These are phyloP conservation scores for Echites panduratus DNA, from an alignment of 257 asterid species.

Conservation along the genomic window DNA sequence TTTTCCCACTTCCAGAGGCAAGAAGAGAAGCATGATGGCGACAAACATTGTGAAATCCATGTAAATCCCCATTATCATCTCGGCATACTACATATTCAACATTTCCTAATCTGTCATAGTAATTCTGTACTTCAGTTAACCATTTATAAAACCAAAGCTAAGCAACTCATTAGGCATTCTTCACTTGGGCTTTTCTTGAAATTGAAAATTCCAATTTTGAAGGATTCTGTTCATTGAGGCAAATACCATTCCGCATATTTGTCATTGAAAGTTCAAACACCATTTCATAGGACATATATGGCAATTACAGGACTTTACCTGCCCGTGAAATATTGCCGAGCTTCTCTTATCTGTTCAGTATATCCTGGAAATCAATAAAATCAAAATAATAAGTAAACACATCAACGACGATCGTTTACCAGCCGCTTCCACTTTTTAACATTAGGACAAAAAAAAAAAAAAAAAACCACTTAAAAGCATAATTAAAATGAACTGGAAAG, in stretches of 20 bases:
- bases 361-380: constrained; percentile 34
- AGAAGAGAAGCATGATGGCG: constrained; percentile 88
- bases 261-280: not conserved
- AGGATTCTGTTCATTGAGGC: not conserved
- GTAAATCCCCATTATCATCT: constrained; percentile 53
- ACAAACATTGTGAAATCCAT: constrained; percentile 83
- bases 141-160: constrained; percentile 2
- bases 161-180: not conserved
- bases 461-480: too few species aligned
- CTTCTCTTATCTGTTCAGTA: constrained; percentile 57
- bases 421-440: too few species aligned
- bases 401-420: too few species aligned
- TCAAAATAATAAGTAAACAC: not conserved
- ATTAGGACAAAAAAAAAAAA: too few species aligned
- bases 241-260: not conserved
- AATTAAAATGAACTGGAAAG: too few species aligned
- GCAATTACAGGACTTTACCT: constrained; percentile 34
- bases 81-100: constrained; percentile 72
- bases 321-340: constrained; percentile 69
- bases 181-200: not conserved
- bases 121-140: constrained; percentile 25
- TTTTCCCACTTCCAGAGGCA: constrained; percentile 66
- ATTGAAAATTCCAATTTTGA: not conserved
- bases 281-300: not conserved
- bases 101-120: constrained; percentile 61